These are phyloP conservation scores for Chamaecyparis obtusa DNA, from an alignment of 75 land plant species.

Conservation along the genomic window DNA sequence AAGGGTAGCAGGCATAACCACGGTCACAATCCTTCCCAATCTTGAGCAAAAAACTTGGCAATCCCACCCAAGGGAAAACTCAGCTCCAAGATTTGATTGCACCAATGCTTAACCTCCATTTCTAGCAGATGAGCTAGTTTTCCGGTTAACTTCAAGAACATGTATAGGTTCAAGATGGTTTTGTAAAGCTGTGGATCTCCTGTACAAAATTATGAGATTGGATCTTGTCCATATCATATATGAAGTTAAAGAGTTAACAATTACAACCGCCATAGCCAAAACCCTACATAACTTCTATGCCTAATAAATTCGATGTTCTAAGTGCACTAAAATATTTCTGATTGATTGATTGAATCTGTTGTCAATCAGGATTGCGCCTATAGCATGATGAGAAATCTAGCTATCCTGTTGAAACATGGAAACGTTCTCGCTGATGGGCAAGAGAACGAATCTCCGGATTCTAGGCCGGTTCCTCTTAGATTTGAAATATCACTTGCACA, in stretches of 20 bases:
- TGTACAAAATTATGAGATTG: not conserved
- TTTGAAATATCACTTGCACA: too few relatives aligned
- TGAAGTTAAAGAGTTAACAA: not conserved
- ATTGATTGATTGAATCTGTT: too few relatives aligned
- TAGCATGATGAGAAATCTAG: too few relatives aligned
- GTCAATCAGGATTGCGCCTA: too few relatives aligned
- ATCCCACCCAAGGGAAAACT: conserved; percentile 33
- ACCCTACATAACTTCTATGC: not conserved
- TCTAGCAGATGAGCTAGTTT: conserved; percentile 30
- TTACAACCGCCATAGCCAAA: not conserved
- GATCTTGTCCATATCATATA: not conserved
- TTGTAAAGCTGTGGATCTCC: not conserved
- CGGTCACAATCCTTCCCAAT: conserved; percentile 51
- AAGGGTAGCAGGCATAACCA: conserved; percentile 36
- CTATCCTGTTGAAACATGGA: too few relatives aligned
- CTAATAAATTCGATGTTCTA: not conserved
- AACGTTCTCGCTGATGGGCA: too few relatives aligned
- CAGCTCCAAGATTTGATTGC: conserved; percentile 24
- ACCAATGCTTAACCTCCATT: conserved; percentile 53
- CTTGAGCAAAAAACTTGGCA: conserved; percentile 39
- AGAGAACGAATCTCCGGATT: too few relatives aligned
- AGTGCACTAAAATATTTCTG: not conserved
- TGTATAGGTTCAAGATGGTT: not conserved
- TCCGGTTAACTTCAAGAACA: not conserved
- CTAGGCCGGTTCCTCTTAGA: too few relatives aligned